A percentile compares a stretch with the other conserved stretches of the same genome.
Evolutionary conservation across 179 eudicot species (phyloP).

Genomic region (Vitellaria paradoxa): DNA sequence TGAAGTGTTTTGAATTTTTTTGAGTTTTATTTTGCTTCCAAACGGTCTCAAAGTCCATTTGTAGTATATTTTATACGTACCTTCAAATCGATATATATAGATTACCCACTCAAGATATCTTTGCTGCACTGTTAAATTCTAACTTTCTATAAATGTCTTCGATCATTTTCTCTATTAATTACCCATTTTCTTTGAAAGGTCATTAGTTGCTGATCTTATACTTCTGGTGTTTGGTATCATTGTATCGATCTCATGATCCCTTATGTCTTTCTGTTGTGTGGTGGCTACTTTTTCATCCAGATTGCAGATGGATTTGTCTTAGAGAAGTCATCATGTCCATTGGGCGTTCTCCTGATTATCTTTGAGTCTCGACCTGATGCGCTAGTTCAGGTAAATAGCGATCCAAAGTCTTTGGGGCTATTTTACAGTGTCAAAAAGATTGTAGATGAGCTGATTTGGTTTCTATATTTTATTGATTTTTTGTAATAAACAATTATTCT

Average conservation of each 20-base stretch:
- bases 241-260: background rate
- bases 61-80: background rate
- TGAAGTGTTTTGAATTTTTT: no score
- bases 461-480: background rate
- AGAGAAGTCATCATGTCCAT: constrained; percentile 77
- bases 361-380: constrained; percentile 97
- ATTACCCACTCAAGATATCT: background rate
- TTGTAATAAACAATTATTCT: no score
- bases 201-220: background rate
- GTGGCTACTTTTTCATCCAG: constrained; percentile 31
- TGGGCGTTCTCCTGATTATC: constrained; percentile 86
- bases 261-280: background rate
- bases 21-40: no score
- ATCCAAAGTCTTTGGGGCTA: background rate
- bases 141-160: background rate
- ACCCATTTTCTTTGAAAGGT: background rate
- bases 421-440: background rate
- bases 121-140: constrained; percentile 1
- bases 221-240: background rate
- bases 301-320: constrained; percentile 73
- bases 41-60: background rate
- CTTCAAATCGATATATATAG: background rate
- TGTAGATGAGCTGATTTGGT: background rate
- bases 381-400: constrained; percentile 68
- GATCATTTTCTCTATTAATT: background rate